A percentile compares a stretch with the other conserved stretches of the same genome.
Evolutionary conservation across 768 basidiomycete species (phyloP).

Genomic region (Amanita fuliginea): DNA sequence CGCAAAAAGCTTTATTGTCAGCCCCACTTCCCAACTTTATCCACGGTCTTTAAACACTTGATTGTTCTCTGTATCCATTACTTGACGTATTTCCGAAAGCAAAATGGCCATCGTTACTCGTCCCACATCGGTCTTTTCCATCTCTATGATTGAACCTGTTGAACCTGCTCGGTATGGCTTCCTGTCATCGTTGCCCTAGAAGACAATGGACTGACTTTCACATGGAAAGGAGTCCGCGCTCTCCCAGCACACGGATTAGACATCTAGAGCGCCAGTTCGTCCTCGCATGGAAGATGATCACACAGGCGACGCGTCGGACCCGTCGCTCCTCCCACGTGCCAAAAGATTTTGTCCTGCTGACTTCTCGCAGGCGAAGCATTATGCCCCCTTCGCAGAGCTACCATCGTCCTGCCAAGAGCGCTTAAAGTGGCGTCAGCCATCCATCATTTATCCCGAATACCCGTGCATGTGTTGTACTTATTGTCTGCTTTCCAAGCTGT

Average conservation of each 20-base stretch:
- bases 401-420: background rate
- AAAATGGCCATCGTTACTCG: constrained; percentile 6
- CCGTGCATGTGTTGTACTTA: background rate
- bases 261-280: constrained; percentile 47
- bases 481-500: background rate
- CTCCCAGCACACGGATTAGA: constrained; percentile 26
- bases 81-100: background rate
- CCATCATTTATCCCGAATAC: background rate
- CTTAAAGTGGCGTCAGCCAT: background rate
- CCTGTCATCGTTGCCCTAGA: background rate
- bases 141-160: constrained; percentile 15
- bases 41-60: background rate
- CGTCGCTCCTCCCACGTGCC: constrained; percentile 43
- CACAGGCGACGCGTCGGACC: constrained; percentile 37
- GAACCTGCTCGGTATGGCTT: constrained; percentile 8
- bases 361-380: constrained; percentile 41
- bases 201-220: background rate
- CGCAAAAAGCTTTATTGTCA: background rate
- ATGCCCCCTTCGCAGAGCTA: constrained; percentile 11
- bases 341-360: constrained; percentile 54
- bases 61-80: background rate
- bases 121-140: constrained; percentile 16
- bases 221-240: background rate
- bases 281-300: constrained; percentile 51
- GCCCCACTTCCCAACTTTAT: background rate